Percentiles rank a stretch among this genome's conserved stretches.
phyloP scores from a whole-genome alignment of 805 yeast genomes.

The Lachancea dasiensis region DNA sequence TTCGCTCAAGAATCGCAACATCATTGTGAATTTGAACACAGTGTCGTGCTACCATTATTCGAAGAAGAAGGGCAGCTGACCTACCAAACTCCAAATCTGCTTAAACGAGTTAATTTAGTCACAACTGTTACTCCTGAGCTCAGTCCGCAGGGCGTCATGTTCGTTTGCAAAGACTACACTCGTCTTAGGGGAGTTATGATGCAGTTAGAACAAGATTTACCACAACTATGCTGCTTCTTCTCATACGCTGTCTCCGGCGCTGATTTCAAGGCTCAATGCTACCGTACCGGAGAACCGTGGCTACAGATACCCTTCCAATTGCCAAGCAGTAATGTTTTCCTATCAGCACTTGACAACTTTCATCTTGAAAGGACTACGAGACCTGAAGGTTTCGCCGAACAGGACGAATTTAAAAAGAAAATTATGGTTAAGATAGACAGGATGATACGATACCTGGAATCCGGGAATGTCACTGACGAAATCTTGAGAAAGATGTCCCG shows the following conservation, averaged over 20 bases:
- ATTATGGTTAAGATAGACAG: slow-evolving; percentile 15
- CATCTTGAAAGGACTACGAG: background rate
- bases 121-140: background rate
- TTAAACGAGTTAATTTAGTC: slow-evolving; percentile 1
- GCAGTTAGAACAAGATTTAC: background rate
- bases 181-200: background rate
- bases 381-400: slow-evolving; percentile 1
- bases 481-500: slow-evolving; percentile 20
- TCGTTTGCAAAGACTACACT: background rate
- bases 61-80: background rate
- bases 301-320: slow-evolving; percentile 1
- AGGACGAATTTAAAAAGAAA: slow-evolving; percentile 6
- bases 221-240: background rate
- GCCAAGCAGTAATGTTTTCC: background rate
- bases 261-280: slow-evolving; percentile 1
- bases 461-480: slow-evolving; percentile 11
- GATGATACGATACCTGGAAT: slow-evolving; percentile 19
- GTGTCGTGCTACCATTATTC: slow-evolving; percentile 3
- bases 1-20: slow-evolving; percentile 1
- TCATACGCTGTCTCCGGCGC: background rate
- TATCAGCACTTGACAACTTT: background rate
- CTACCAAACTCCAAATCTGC: background rate
- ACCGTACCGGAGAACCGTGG: background rate
- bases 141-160: slow-evolving; percentile 2
- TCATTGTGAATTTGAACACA: background rate